Conservation (phyloP, 2,329 filamentous ascomycete species). For the Elsinoe necatrix region DNA sequence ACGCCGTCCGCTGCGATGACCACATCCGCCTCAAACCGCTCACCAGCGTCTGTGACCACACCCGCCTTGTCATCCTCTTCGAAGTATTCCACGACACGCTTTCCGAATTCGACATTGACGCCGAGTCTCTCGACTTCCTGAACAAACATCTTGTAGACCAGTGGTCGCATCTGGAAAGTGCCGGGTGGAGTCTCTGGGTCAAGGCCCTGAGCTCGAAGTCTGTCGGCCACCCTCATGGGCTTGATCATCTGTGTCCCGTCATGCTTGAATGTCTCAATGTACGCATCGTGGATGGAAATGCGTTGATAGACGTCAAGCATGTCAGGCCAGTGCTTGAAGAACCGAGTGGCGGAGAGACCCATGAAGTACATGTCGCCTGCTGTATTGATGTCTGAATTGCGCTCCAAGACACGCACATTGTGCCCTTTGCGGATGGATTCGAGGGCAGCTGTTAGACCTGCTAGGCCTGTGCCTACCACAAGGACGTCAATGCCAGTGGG, state of each 20-base stretch:
- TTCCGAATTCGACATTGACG: conserved; percentile 36
- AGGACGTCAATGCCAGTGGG: conserved; percentile 28
- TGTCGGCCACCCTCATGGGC: conserved; percentile 43
- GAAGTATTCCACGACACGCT: conserved; percentile 37
- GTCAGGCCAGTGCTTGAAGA: conserved; percentile 49
- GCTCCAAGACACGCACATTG: conserved; percentile 26
- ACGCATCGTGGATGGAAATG: conserved; percentile 47
- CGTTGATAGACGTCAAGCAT: conserved; percentile 43
- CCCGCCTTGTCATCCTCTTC: conserved; percentile 32
- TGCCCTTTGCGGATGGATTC: conserved; percentile 28
- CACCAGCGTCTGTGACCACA: conserved; percentile 32
- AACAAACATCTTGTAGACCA: conserved; percentile 49
- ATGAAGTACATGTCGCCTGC: conserved; percentile 55
- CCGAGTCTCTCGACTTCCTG: conserved; percentile 40
- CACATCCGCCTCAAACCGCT: conserved; percentile 35
- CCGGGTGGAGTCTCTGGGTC: conserved; percentile 44
- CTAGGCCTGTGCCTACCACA: conserved; percentile 27
- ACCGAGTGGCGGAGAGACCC: conserved; percentile 47
- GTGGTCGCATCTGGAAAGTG: conserved; percentile 48
- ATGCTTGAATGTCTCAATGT: conserved; percentile 50
- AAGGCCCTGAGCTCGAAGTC: conserved; percentile 38
- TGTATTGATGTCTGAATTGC: conserved; percentile 43
- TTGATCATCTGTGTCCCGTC: conserved; percentile 42
- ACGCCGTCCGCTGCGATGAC: conserved; percentile 32
- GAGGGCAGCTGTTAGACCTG: conserved; percentile 26